phyloP scores from a whole-genome alignment of 306 rosid genomes.

The Casuarina glauca region DNA sequence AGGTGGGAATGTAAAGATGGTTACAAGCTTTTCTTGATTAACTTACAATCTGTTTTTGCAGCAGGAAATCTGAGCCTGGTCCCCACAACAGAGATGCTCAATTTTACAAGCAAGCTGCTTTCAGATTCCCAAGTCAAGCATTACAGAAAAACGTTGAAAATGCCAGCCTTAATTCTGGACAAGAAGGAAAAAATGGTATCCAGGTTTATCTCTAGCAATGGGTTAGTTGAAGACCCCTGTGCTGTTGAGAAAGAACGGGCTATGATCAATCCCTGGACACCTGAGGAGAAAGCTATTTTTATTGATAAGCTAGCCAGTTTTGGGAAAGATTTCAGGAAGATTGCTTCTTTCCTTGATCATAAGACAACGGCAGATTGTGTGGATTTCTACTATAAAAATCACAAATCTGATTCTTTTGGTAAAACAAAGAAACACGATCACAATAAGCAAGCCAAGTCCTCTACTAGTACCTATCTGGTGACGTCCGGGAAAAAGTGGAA shows the following conservation, averaged over 20 bases:
- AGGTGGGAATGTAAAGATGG: background rate
- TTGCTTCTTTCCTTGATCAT: conserved; percentile 79
- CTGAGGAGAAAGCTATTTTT: conserved; percentile 64
- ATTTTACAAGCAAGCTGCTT: conserved; percentile 65
- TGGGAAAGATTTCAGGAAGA: conserved; percentile 84
- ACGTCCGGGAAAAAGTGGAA: conserved; percentile 77
- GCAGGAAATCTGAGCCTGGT: conserved; percentile 66
- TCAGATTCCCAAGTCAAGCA: conserved; percentile 55
- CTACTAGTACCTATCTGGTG: conserved; percentile 48
- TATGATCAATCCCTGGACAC: conserved; percentile 85
- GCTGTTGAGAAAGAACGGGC: conserved; percentile 82
- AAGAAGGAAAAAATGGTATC: conserved; percentile 59
- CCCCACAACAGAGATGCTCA: conserved; percentile 51
- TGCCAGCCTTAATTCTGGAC: conserved; percentile 90
- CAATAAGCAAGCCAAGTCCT: conserved; percentile 59
- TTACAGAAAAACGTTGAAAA: conserved; percentile 63
- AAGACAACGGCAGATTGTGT: conserved; percentile 97
- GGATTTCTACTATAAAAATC: conserved; percentile 91
- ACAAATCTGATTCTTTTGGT: conserved; percentile 73
- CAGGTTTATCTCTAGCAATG: conserved; percentile 73
- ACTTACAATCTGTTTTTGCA: conserved; percentile 22
- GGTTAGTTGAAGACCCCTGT: conserved; percentile 84
- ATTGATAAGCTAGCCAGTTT: conserved; percentile 57
- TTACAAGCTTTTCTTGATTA: background rate
- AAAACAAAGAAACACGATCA: conserved; percentile 56